Percentiles rank a stretch among this genome's conserved stretches.
Conservation (phyloP, 257 asterid species). For the Knoxia roxburghii region DNA sequence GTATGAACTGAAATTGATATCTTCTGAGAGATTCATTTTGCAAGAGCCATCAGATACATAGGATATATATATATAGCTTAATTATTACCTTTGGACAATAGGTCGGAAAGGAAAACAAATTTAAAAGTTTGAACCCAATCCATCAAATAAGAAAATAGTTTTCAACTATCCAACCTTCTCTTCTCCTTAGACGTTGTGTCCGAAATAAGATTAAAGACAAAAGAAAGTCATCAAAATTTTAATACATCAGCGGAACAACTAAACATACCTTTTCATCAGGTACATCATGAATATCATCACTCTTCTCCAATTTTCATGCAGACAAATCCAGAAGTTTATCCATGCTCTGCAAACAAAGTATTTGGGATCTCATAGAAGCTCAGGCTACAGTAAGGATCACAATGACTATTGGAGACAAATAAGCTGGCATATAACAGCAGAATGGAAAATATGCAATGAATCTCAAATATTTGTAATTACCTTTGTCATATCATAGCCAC, state of each 20-base stretch:
- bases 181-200: not conserved
- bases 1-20: not conserved
- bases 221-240: not conserved
- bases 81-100: not conserved
- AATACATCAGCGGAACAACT: not conserved
- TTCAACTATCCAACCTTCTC: not conserved
- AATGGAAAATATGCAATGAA: no score
- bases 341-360: slow-evolving; percentile 56
- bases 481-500: slow-evolving; percentile 65
- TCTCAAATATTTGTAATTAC: slow-evolving; percentile 28
- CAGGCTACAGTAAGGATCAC: not conserved
- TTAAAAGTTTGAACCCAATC: not conserved
- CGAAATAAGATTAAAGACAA: not conserved
- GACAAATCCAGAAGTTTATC: slow-evolving; percentile 66
- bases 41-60: not conserved
- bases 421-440: no score
- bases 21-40: not conserved
- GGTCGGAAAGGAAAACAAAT: not conserved
- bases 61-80: not conserved
- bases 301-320: slow-evolving; percentile 47
- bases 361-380: not conserved
- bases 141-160: not conserved
- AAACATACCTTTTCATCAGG: slow-evolving; percentile 39
- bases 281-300: slow-evolving; percentile 46
- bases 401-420: no score